These are phyloP conservation scores for Colletotrichum godetiae DNA, from an alignment of 2,329 filamentous ascomycete species.

Conservation along the genomic window DNA sequence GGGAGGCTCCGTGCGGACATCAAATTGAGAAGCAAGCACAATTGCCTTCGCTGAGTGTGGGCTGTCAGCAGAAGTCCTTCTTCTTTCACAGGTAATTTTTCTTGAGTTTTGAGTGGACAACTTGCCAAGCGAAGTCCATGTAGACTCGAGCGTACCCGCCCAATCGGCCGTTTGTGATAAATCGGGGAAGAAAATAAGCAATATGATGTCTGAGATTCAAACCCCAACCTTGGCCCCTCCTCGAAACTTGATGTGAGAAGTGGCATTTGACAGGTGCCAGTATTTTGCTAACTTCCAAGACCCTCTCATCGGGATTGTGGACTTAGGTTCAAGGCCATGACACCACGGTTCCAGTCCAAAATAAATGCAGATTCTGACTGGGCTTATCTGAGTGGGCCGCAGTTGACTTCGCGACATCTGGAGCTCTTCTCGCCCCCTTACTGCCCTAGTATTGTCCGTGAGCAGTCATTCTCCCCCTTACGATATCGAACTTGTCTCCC, in stretches of 20 bases:
- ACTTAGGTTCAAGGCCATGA: not conserved
- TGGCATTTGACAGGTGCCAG: not conserved
- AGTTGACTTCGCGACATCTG: not conserved
- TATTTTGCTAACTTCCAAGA: not conserved
- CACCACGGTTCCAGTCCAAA: not conserved
- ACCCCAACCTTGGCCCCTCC: not conserved
- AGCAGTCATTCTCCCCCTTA: not conserved
- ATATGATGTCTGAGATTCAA: not conserved
- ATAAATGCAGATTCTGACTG: not conserved
- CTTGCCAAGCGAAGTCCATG: not conserved
- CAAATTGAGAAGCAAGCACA: not conserved
- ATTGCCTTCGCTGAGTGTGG: not conserved
- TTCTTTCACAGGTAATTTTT: not conserved
- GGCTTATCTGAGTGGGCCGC: not conserved
- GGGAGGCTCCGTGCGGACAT: not conserved
- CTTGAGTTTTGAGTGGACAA: not conserved
- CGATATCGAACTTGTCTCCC: not conserved
- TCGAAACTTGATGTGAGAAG: not conserved
- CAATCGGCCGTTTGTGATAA: not conserved
- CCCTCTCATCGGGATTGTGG: not conserved
- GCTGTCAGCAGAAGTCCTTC: not conserved
- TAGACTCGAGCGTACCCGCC: not conserved
- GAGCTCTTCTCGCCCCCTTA: not conserved
- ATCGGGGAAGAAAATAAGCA: slow-evolving; percentile 6
- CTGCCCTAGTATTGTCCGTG: slow-evolving; percentile 3